Conservation (phyloP, 495 filamentous ascomycete species). For the Polyplosphaeria fusca region DNA sequence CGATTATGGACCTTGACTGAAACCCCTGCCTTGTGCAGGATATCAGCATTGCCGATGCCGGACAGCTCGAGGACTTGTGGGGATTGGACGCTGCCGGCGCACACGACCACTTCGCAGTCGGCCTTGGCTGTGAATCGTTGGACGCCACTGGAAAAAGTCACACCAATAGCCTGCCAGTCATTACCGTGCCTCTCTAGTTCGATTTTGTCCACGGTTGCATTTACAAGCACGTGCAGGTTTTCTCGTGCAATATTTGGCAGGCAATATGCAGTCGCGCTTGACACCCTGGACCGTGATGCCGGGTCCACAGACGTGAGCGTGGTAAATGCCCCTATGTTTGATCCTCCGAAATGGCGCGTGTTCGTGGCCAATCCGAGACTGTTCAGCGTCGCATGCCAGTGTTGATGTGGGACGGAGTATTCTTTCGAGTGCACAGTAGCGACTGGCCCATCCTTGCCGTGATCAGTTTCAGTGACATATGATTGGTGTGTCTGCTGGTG, state of each 20-base stretch:
- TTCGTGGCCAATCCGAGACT: constrained; percentile 44
- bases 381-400: constrained; percentile 51
- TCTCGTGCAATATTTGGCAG: constrained; percentile 7
- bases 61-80: constrained; percentile 41
- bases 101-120: constrained; percentile 35
- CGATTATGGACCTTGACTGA: constrained; percentile 24
- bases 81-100: constrained; percentile 33
- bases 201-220: constrained; percentile 14
- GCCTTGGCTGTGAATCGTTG: constrained; percentile 35
- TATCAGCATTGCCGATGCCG: constrained; percentile 37
- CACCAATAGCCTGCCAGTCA: constrained; percentile 28
- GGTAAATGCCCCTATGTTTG: constrained; percentile 49
- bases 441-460: constrained; percentile 48
- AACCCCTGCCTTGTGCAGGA: constrained; percentile 32
- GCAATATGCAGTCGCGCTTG: constrained; percentile 19
- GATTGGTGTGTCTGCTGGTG: constrained; percentile 38
- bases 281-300: constrained; percentile 6
- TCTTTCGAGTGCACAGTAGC: constrained; percentile 45
- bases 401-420: constrained; percentile 45
- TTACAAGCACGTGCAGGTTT: constrained; percentile 32
- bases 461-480: constrained; percentile 35
- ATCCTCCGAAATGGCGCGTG: constrained; percentile 42
- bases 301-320: constrained; percentile 43
- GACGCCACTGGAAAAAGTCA: constrained; percentile 41
- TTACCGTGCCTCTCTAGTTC: constrained; percentile 5